phyloP scores from a whole-genome alignment of 805 yeast genomes.

The Schwanniomyces pseudopolymorphus region DNA sequence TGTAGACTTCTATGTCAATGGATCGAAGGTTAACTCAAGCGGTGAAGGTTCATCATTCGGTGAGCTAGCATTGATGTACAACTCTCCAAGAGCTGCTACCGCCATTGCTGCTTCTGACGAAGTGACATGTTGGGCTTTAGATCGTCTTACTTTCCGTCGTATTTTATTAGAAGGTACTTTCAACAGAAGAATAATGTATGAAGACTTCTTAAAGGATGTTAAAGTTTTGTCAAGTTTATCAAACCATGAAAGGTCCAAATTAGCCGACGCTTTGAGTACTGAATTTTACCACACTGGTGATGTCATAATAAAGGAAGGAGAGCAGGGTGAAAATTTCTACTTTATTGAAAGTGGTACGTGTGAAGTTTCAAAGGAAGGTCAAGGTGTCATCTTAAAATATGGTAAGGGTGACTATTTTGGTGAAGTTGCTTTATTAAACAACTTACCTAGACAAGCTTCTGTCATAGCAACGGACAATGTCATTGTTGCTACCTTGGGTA shows the following conservation, averaged over 20 bases:
- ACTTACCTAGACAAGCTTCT: constrained; percentile 92
- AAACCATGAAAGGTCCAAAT: constrained; percentile 79
- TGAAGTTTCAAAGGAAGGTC: constrained; percentile 60
- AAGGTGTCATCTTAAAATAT: constrained; percentile 60
- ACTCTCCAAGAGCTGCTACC: constrained; percentile 96
- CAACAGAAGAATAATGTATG: constrained; percentile 87
- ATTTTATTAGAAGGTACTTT: constrained; percentile 88
- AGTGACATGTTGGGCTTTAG: constrained; percentile 80
- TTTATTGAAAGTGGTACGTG: constrained; percentile 74
- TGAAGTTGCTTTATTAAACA: constrained; percentile 89
- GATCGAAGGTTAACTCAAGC: constrained; percentile 66
- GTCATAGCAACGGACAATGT: constrained; percentile 73
- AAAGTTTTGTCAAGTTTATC: constrained; percentile 75
- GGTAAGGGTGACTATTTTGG: constrained; percentile 92
- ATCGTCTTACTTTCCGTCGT: constrained; percentile 88
- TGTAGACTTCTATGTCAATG: constrained; percentile 79
- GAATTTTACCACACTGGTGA: constrained; percentile 69
- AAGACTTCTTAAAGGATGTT: constrained; percentile 81
- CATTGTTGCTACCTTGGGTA: constrained; percentile 88
- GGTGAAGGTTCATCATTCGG: constrained; percentile 92
- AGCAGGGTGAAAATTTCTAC: constrained; percentile 48
- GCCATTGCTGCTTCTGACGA: constrained; percentile 74
- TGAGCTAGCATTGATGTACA: constrained; percentile 95
- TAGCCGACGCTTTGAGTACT: constrained; percentile 92
- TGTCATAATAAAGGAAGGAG: constrained; percentile 82